Evolutionary conservation across 2,329 filamentous ascomycete genomes (phyloP), one percentile per base, ranked within the genome.

Genomic region (Mariannaea sp.): DNA sequence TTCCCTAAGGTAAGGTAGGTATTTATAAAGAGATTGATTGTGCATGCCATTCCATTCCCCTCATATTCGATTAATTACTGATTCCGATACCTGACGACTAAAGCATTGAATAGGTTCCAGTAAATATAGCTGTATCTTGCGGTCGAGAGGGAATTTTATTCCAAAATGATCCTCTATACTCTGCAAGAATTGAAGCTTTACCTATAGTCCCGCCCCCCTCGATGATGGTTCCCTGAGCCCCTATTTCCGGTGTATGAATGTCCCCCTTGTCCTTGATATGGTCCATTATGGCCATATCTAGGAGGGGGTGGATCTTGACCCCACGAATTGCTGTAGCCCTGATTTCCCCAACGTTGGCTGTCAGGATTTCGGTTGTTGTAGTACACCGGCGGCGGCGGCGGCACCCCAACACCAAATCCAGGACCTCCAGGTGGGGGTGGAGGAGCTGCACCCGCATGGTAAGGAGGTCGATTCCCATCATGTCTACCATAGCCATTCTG

Each of bases 371-470:
- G 58, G n/a, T 51, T 49, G 24, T 60, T 63, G 47, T 67, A 61
- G 24, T 62, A 53, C 13, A 53, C 32, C 35, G 64, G 53, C 22
- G 68, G 68, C 36, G 69, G 69, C 5, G 69, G 69, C 17, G 69
- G 69, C 9, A 68, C 60, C n/a, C 69, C 69, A n/a, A 70, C 63
- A 3, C 69, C 69, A 27, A 71, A 71, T 4, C 69, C 69, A 12
- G 67, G 61, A 3, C 59, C 66, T 7, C 70, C 70, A 35, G 70
- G 70, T 14, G 70, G 70, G 5, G 68, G 68, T 16, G 70, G 70
- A 20, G 70, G 68, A 53, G 47, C 63, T 56, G 64, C 39, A 16
- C 52, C 40, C 32, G 33, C 56, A 19, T 35, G 49, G 32, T 43
- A 56, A 19, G 49, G 48, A 39, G 45, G 45, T n/a, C 54, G 56